Base-by-base conservation (phyloP, 495 filamentous ascomycete species). In the Diplogelasinospora grovesii region DNA sequence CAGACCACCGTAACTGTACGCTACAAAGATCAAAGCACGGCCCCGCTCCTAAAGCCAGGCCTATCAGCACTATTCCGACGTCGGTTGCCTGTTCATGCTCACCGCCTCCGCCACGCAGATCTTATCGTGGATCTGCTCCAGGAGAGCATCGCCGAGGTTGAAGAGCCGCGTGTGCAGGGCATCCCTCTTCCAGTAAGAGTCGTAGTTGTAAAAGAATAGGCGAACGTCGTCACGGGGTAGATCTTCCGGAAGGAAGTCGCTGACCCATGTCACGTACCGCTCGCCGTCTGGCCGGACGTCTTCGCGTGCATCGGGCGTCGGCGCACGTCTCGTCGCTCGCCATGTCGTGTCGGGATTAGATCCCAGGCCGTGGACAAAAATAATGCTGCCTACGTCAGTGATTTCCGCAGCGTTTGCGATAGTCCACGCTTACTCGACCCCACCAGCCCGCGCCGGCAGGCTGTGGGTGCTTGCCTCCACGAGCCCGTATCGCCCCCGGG, bases 151-250 rank as follows among this genome's bases (percentile, higher is more conserved):
- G 13, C 26, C 48, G 29, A 50, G 37, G 35, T 18, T 49, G 16
- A n/a, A 21, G 10, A 48, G 43, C 36, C 48, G 48, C 36, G 6
- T 40, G 20, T 47, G 22, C 6, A 48, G 10, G 14, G 45, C 45
- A 32, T 50, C 48, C 32, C 45, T 50, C 32, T 50, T 25, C 45
- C 29, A 50, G 37, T 47, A 50, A 13, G 44, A 48, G 34, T 50
- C 44, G 35, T 50, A 50, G 44, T 50, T 50, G 26, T 50, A 50
- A 39, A 48, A 50, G 43, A 48, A 50, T 21, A 50, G 15, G 18
- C 44, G 44, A 35, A 50, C 35, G 34, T 50, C 46, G 28, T 41
- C 4, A 11, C 24, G n/a, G 28, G 11, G 1, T 11, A 31, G n/a
- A 31, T 31, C 28, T 7, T 15, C 3, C 5, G 46, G 44, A 28